These are phyloP conservation scores for Sideroxylon spinosum DNA, from an alignment of 179 eudicot genomes.

Conservation along the genomic window DNA sequence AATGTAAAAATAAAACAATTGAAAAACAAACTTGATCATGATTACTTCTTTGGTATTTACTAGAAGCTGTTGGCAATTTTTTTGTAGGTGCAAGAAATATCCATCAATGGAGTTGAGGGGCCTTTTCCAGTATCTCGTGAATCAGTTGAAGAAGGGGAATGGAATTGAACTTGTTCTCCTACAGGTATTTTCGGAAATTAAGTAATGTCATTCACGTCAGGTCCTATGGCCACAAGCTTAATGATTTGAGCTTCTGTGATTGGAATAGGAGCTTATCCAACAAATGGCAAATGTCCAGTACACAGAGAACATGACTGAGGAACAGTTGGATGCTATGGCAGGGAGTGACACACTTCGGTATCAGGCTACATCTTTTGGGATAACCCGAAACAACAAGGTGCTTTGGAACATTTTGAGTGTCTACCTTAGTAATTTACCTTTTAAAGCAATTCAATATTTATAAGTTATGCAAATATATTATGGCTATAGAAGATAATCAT, in stretches of 20 bases:
- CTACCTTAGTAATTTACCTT: not conserved
- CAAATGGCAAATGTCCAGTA: slow-evolving; percentile 99
- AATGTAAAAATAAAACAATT: not conserved
- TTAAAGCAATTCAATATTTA: not conserved
- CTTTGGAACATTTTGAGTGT: slow-evolving; percentile 4
- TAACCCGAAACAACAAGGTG: slow-evolving; percentile 91
- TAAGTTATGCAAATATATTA: not conserved
- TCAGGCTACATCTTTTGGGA: slow-evolving; percentile 93
- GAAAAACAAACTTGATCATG: not conserved
- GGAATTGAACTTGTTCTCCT: slow-evolving; percentile 92
- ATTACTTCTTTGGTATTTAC: slow-evolving; percentile 6
- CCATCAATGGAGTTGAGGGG: slow-evolving; percentile 99
- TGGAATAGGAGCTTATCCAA: slow-evolving; percentile 84
- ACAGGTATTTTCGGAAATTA: slow-evolving; percentile 51
- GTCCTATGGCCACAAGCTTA: not conserved
- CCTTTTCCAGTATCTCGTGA: slow-evolving; percentile 93
- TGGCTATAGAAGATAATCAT: slow-evolving; percentile 8
- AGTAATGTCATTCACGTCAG: not conserved
- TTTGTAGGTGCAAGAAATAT: slow-evolving; percentile 89
- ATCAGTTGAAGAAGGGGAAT: slow-evolving; percentile 87
- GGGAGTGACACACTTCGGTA: slow-evolving; percentile 94
- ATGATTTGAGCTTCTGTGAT: slow-evolving; percentile 7
- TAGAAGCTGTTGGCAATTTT: slow-evolving; percentile 7
- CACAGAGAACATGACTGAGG: slow-evolving; percentile 98
- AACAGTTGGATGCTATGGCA: slow-evolving; percentile 96